Base-by-base conservation (phyloP, 2,329 filamentous ascomycete genomes). In the Clarireedia sp. region DNA sequence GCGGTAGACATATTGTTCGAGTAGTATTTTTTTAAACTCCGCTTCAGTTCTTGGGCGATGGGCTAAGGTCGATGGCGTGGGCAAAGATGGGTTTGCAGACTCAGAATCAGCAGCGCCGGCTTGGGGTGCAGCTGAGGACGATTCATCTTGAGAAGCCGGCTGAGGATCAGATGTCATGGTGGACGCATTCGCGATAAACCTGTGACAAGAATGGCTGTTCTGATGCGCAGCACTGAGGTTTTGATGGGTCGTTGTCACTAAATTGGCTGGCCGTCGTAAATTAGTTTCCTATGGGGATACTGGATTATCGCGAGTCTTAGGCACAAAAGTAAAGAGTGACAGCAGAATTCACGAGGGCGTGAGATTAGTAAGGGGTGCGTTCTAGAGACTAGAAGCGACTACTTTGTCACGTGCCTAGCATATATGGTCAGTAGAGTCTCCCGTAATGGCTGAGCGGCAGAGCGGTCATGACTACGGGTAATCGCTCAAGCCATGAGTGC, bases 1-100 rank as follows among this genome's bases (percentile, higher is more conserved):
- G 64, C 83, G 80, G 62, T 80, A 77, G 50, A 84, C 77, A 70
- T 86, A 87, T 64, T 83, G 77, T 50, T 86, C 77, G 38, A 87
- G 73, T 37, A 82, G 70, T 29, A 79, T 73, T 57, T 78, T 75
- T 16, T 78, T 69, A 51, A 68, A 60, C 47, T 65, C 61, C 4
- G 58, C 55, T 55, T 67, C 63, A 23, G 65, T 64, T 40, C 68
- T 63, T 26, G 60, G 55, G 26, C 65, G 66, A 63, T 64, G 65
- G 40, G 64, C 50, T 29, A 67, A 53, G 48, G 53, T 49, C 10
- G 61, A 53, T 49, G 65, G 53, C 17, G 62, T 51, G 16, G 61
- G 48, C 36, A 58, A 54, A 40, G 59, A 36, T 23, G 62, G 45
- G 52, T 57, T 58, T 38, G 62, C 61, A 51, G 61, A 55, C 24